Evolutionary conservation across 169 alveolate genomes (phyloP).

Genomic region (Perkinsus olseni): DNA sequence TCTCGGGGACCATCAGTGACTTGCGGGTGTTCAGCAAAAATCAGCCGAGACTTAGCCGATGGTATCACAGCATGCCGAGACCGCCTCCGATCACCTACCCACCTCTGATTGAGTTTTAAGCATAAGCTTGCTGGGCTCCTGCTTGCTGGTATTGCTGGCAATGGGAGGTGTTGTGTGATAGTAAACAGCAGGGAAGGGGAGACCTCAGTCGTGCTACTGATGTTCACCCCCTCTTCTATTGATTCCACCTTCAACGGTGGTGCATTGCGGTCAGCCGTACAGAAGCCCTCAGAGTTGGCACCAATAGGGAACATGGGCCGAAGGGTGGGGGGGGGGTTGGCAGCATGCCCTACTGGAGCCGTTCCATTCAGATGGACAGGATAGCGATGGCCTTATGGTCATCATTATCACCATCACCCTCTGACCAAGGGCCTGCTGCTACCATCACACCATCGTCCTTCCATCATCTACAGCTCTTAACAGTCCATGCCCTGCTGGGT

Average conservation of each 20-base stretch:
- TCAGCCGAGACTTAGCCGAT: no score
- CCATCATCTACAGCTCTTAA: not conserved
- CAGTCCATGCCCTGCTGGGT: not conserved
- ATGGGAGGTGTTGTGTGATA: no score
- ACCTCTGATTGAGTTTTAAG: no score
- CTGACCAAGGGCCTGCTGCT: no score
- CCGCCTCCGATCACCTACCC: no score
- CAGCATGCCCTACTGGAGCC: not conserved
- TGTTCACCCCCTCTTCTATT: not conserved
- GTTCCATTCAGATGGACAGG: not conserved
- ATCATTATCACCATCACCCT: not conserved
- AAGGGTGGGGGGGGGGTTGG: no score
- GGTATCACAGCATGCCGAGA: no score
- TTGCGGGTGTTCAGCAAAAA: no score
- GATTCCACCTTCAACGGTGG: not conserved
- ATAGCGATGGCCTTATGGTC: not conserved
- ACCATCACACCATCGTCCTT: no score
- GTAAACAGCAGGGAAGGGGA: no score
- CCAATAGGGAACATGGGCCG: not conserved
- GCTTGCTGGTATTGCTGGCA: no score
- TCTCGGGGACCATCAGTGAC: not conserved
- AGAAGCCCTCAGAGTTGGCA: not conserved
- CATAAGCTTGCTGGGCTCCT: no score
- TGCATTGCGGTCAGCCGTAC: not conserved
- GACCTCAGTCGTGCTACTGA: not conserved